phyloP scores from a whole-genome alignment of 1,139 yeast genomes.

The Suzukiozyma palmioleophila region DNA sequence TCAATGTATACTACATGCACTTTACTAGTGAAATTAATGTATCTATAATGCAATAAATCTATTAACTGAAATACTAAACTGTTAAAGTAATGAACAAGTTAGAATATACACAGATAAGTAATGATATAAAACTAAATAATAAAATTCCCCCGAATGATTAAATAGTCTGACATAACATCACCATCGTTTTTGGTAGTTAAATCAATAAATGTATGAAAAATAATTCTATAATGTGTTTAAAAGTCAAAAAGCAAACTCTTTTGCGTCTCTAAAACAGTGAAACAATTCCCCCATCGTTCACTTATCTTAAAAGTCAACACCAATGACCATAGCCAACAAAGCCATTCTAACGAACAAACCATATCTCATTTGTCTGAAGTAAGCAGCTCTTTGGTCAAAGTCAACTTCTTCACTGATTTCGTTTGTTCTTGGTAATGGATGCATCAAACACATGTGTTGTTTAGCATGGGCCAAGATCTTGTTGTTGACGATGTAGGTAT shows the following conservation, averaged over 20 bases:
- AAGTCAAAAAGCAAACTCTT: slow-evolving; percentile 1
- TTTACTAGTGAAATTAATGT: too few species aligned
- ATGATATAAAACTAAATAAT: slow-evolving; percentile 1
- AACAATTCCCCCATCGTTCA: slow-evolving; percentile 13
- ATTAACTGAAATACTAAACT: slow-evolving; percentile 14
- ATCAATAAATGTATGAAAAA: not conserved
- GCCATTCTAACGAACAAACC: slow-evolving; percentile 99
- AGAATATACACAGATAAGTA: slow-evolving; percentile 1
- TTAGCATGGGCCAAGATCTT: slow-evolving; percentile 87
- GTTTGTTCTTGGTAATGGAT: slow-evolving; percentile 95
- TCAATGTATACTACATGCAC: too few species aligned
- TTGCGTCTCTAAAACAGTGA: not conserved
- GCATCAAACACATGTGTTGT: slow-evolving; percentile 98
- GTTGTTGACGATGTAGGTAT: slow-evolving; percentile 89
- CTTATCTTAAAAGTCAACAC: slow-evolving; percentile 52
- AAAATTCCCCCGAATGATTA: slow-evolving; percentile 5
- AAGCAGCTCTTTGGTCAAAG: slow-evolving; percentile 98
- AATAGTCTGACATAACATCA: not conserved
- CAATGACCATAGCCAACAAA: slow-evolving; percentile 93
- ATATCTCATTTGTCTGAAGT: slow-evolving; percentile 98
- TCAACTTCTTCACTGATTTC: slow-evolving; percentile 98
- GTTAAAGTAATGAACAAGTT: not conserved
- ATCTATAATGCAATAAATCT: slow-evolving; percentile 19
- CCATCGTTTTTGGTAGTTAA: not conserved
- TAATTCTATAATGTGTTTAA: slow-evolving; percentile 2